Base-by-base conservation (phyloP, 768 basidiomycete genomes). In the Lentinula raphanica region DNA sequence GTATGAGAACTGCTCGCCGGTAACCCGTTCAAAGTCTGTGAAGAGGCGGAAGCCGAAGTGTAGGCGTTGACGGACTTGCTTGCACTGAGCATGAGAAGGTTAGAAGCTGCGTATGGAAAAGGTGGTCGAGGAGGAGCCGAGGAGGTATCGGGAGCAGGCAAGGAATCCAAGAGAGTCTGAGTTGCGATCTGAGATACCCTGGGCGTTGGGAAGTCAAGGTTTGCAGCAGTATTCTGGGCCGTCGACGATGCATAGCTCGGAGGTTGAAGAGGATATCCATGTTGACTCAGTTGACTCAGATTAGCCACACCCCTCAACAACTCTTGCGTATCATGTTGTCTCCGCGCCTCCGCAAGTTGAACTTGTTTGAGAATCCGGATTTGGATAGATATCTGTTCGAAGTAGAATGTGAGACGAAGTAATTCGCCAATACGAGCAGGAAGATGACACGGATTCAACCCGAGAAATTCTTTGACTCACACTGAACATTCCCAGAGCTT, bases 281-380 rank as follows among this genome's bases (percentile, higher is more conserved):
- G 17, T 7, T 48, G 46, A 29, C 28, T 31, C 46, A 48, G 17
- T 28, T 48, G 27, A n/a, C 46, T 48, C 7, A 48, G 46, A 48
- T 48, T 27, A 48, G 29, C 23, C n/a, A 53, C 51, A 39, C 36
- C 36, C 49, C 36, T 53, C 51, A 53, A 28, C 13, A 53, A 8
- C 19, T 53, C 51, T 32, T 53, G 32, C 9, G 51, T 53, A 38
- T 53, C 51, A 25, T 53, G 32, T 32, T 53, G 51, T 12, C 51
- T 53, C 12, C 36, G 32, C 5, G 63, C 59, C 50, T 81, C 76
- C 4, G 74, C 72, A 15, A 67, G 69, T 49, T 79, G 72, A 5
- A 85, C 74, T 56, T 79, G 73, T 59, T 78, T 78, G 53, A 83
- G 72, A 15, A 79, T 82, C n/a, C 82, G 76, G 45, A 84, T 74